Conservation (phyloP, 148 eudicot species). For the Rhododendron molle region DNA sequence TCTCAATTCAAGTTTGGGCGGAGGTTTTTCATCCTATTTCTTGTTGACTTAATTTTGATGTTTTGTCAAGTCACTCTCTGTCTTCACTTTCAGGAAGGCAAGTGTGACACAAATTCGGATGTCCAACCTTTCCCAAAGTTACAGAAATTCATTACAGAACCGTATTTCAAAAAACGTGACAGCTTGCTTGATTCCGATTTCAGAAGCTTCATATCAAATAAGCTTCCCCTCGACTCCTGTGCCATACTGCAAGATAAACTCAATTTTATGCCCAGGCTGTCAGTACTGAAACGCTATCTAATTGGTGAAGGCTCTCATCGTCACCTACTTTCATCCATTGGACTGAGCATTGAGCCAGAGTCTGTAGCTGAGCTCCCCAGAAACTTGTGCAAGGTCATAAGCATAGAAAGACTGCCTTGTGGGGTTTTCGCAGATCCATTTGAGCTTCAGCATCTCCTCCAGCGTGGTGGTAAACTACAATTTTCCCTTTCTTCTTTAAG, state of each 20-base stretch:
- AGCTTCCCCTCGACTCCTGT: slow-evolving; percentile 27
- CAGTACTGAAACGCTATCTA: slow-evolving; percentile 35
- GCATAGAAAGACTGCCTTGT: slow-evolving; percentile 69
- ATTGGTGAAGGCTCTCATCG: slow-evolving; percentile 87
- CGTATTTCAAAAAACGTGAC: slow-evolving; percentile 43
- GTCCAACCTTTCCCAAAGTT: slow-evolving; percentile 15
- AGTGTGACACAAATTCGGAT: not conserved
- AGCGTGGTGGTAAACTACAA: slow-evolving; percentile 58
- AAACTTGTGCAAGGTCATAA: slow-evolving; percentile 47
- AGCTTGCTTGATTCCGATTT: slow-evolving; percentile 42
- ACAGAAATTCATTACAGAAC: slow-evolving; percentile 40
- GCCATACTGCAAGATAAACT: slow-evolving; percentile 16
- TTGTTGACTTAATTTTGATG: not conserved
- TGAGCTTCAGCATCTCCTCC: slow-evolving; percentile 72
- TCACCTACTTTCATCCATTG: slow-evolving; percentile 23
- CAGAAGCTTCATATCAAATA: slow-evolving; percentile 30
- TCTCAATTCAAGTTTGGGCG: not conserved
- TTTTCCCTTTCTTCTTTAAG: slow-evolving; percentile 7
- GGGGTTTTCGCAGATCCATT: slow-evolving; percentile 94
- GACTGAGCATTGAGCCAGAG: slow-evolving; percentile 32
- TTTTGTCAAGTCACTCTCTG: not conserved
- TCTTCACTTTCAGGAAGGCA: slow-evolving; percentile 11
- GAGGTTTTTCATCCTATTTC: not conserved
- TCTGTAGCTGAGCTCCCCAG: slow-evolving; percentile 23
- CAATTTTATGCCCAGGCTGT: slow-evolving; percentile 18